phyloP scores from a whole-genome alignment of 768 basidiomycete genomes.

The Baorangia bicolor region DNA sequence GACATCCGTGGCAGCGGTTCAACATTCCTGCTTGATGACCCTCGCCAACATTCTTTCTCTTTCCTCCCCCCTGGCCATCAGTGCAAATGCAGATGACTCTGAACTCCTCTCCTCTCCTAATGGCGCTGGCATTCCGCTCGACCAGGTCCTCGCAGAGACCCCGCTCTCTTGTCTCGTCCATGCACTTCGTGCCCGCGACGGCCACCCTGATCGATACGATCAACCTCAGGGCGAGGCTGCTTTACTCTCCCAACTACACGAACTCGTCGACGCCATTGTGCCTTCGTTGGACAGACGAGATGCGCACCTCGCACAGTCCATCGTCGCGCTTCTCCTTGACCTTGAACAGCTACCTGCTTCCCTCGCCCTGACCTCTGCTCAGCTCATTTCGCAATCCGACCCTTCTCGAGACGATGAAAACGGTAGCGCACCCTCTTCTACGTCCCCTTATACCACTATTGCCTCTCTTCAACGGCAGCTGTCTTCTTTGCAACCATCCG shows the following conservation, averaged over 20 bases:
- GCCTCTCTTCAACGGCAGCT: conserved; percentile 66
- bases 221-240: conserved; percentile 47
- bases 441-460: conserved; percentile 44
- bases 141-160: conserved; percentile 16
- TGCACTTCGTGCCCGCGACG: conserved; percentile 14
- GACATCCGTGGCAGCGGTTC: conserved; percentile 71
- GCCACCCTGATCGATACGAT: conserved; percentile 4
- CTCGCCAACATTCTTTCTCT: conserved; percentile 66
- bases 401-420: conserved; percentile 4
- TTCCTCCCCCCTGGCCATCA: conserved; percentile 23
- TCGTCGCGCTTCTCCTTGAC: conserved; percentile 68
- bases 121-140: conserved; percentile 1
- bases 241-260: conserved; percentile 58
- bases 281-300: conserved; percentile 48
- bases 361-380: conserved; percentile 17
- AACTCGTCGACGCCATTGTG: conserved; percentile 50
- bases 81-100: conserved; percentile 50
- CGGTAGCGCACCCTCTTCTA: neutral
- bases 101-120: conserved; percentile 60
- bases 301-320: conserved; percentile 61
- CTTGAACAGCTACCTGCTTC: conserved; percentile 57
- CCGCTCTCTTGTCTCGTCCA: conserved; percentile 21
- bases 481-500: conserved; percentile 57
- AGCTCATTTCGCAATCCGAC: conserved; percentile 8
- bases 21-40: conserved; percentile 72